Evolutionary conservation across 768 basidiomycete genomes (phyloP).

Genomic region (Auricularia sp.): DNA sequence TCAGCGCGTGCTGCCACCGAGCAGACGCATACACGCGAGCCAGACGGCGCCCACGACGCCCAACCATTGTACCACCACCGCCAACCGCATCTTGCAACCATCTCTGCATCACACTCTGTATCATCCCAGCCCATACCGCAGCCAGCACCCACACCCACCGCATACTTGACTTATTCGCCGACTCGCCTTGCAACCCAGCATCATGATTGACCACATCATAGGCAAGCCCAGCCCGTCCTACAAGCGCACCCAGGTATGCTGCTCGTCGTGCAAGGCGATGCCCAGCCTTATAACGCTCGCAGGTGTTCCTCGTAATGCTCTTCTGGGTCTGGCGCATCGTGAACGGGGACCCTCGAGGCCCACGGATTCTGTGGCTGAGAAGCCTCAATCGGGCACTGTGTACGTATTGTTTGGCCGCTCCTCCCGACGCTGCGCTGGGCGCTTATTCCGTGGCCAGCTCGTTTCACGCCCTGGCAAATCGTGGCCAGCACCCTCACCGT

Average conservation of each 20-base stretch:
- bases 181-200: slow-evolving; percentile 5
- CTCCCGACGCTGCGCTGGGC: slow-evolving; percentile 2
- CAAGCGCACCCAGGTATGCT: slow-evolving; percentile 70
- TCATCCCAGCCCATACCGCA: not conserved
- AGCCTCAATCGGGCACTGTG: slow-evolving; percentile 48
- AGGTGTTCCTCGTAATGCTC: slow-evolving; percentile 85
- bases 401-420: slow-evolving; percentile 25
- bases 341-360: slow-evolving; percentile 52
- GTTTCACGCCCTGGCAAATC: slow-evolving; percentile 95
- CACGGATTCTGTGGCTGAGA: slow-evolving; percentile 56
- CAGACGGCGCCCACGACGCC: too few species aligned
- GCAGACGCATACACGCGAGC: too few species aligned
- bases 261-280: not conserved
- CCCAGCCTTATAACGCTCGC: not conserved
- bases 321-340: slow-evolving; percentile 86
- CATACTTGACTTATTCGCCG: not conserved
- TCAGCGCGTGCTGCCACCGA: too few species aligned
- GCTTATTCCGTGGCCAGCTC: slow-evolving; percentile 32
- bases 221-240: slow-evolving; percentile 85
- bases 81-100: too few species aligned
- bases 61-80: too few species aligned
- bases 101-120: not conserved
- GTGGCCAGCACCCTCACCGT: slow-evolving; percentile 76
- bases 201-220: slow-evolving; percentile 89
- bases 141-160: not conserved